phyloP scores from a whole-genome alignment of 2,329 filamentous ascomycete species.

The Sphaerulina populicola region DNA sequence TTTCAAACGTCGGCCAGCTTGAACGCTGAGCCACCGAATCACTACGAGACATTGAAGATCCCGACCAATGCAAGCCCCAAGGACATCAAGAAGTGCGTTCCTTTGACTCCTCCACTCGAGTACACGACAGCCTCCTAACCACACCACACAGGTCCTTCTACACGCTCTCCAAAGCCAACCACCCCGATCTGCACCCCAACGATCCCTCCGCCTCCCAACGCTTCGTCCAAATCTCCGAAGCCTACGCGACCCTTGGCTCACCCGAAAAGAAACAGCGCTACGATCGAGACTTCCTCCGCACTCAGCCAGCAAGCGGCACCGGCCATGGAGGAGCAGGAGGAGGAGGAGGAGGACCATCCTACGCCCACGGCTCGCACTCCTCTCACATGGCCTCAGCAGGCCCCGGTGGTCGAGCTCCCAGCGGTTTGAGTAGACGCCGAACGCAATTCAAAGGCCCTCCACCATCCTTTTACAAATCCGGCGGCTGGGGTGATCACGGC shows the following conservation, averaged over 20 bases:
- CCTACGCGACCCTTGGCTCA: constrained; percentile 28
- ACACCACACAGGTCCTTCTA: constrained; percentile 54
- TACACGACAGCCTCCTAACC: neutral
- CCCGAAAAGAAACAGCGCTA: constrained; percentile 72
- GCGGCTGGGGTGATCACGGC: constrained; percentile 63
- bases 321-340: too few relatives aligned
- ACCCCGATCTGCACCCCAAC: constrained; percentile 79
- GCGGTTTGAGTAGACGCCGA: constrained; percentile 68
- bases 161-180: constrained; percentile 78
- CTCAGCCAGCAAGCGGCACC: constrained; percentile 26
- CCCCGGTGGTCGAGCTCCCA: constrained; percentile 65
- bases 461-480: constrained; percentile 75
- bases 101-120: neutral
- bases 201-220: constrained; percentile 64
- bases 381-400: constrained; percentile 45
- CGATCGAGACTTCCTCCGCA: constrained; percentile 58
- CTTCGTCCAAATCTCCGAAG: constrained; percentile 46
- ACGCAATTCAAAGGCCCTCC: constrained; percentile 76
- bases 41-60: constrained; percentile 79
- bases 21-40: constrained; percentile 42
- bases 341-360: constrained; percentile 32
- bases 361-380: constrained; percentile 43
- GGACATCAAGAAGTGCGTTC: constrained; percentile 72
- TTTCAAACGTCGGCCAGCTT: constrained; percentile 20
- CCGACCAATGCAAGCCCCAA: constrained; percentile 56